Base-by-base conservation (phyloP, 2,329 filamentous ascomycete species). In the Clonostachys byssicola region DNA sequence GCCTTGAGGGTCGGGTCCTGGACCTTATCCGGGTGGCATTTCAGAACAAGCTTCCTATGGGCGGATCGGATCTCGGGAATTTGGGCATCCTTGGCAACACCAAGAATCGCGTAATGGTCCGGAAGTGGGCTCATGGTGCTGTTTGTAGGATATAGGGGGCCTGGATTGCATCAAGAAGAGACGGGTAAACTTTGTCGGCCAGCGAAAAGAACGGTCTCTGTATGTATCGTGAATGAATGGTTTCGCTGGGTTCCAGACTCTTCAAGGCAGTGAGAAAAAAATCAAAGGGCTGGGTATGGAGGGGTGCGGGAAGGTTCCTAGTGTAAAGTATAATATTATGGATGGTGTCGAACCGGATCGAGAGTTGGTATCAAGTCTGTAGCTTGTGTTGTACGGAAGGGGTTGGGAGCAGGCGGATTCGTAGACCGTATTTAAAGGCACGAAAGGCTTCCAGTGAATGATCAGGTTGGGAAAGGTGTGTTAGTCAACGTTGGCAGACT, bases 21-120 rank as follows among this genome's bases (percentile, higher is more conserved):
- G 52, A 95, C 82, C 71, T 96, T 95, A 74, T 96, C 92, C 34
- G 92, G 92, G 57, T 96, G 92, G 62, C 87, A 92, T 65, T 88
- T 90, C 56, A 96, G 80, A 35, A 89, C 89, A 39, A 95, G 83
- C 66, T 95, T 95, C 57, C 88, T 84, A 70, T 96, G 85, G 14
- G 89, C 86, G 45, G 81, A 78, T 60, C 89, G 86, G 64, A 96
- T 92, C 56, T 86, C 81, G 43, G 82, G 56, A 40, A 83, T 63
- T 51, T 87, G 81, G 43, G 89, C 88, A 66, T 86, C 81, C 61
- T 81, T 86, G 51, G 83, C 63, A 48, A 96, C 79, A 46, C 88
- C 88, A 44, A 96, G 77, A 47, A 81, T 75, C 60, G 76, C 80
- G 74, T 95, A 96, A 43, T 90, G 92, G 71, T 97, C 89, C 52